phyloP scores from a whole-genome alignment of 2,329 filamentous ascomycete genomes.

The Aspergillus eucalypticola region DNA sequence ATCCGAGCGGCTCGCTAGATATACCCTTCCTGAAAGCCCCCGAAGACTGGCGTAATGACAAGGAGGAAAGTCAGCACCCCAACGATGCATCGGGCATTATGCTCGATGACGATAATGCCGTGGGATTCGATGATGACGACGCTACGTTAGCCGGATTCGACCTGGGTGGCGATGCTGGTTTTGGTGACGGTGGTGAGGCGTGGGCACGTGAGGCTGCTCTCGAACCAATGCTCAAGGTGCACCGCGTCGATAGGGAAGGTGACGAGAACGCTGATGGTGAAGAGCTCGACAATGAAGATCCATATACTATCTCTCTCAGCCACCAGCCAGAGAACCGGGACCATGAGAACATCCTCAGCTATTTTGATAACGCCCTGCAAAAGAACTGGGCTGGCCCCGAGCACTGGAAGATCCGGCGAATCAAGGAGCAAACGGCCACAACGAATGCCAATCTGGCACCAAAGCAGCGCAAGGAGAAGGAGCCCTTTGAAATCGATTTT shows the following conservation, averaged over 20 bases:
- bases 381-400: slow-evolving; percentile 99
- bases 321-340: slow-evolving; percentile 66
- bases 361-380: slow-evolving; percentile 93
- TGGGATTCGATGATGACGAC: slow-evolving; percentile 80
- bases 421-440: slow-evolving; percentile 71
- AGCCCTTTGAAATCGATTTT: slow-evolving; percentile 94
- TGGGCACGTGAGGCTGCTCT: slow-evolving; percentile 90
- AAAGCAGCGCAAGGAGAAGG: slow-evolving; percentile 85
- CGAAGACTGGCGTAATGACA: slow-evolving; percentile 78
- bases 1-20: slow-evolving; percentile 79
- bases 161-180: slow-evolving; percentile 70
- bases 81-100: slow-evolving; percentile 76
- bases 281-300: slow-evolving; percentile 65
- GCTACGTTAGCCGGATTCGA: slow-evolving; percentile 70
- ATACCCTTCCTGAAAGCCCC: slow-evolving; percentile 88
- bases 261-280: slow-evolving; percentile 55
- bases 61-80: slow-evolving; percentile 55
- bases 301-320: slow-evolving; percentile 78
- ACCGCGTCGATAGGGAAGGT: slow-evolving; percentile 54
- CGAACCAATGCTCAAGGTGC: slow-evolving; percentile 81
- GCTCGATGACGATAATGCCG: slow-evolving; percentile 81
- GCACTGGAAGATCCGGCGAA: slow-evolving; percentile 94
- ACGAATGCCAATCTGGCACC: slow-evolving; percentile 44
- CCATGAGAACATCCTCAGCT: slow-evolving; percentile 94
- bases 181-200: slow-evolving; percentile 92